phyloP scores from a whole-genome alignment of 2,329 filamentous ascomycete species.

The Orbilia javanica region DNA sequence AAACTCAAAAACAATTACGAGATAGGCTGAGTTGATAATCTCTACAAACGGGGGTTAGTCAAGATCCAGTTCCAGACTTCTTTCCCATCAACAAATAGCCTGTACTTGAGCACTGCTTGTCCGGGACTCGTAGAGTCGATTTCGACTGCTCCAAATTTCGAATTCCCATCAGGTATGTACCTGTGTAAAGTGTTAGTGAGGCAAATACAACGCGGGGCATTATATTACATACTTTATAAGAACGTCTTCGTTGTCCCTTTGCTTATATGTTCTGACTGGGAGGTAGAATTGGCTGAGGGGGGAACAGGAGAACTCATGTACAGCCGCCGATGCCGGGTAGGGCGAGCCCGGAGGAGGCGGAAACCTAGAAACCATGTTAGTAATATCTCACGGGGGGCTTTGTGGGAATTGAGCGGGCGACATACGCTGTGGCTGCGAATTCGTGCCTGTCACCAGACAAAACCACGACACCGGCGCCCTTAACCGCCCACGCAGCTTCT shows the following conservation, averaged over 20 bases:
- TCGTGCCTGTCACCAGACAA: constrained; percentile 96
- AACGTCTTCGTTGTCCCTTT: constrained; percentile 84
- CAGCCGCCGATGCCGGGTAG: constrained; percentile 75
- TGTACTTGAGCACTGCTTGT: constrained; percentile 81
- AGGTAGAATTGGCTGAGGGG: constrained; percentile 95
- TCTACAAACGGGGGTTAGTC: constrained; percentile 33
- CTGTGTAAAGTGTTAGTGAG: constrained; percentile 65
- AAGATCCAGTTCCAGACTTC: constrained; percentile 76
- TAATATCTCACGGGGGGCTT: neutral
- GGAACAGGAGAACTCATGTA: constrained; percentile 92
- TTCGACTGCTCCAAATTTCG: constrained; percentile 86
- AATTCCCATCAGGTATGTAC: constrained; percentile 85
- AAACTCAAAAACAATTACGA: neutral
- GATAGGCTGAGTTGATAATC: neutral
- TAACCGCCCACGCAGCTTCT: constrained; percentile 89
- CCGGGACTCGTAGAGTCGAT: constrained; percentile 76
- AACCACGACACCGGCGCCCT: constrained; percentile 81
- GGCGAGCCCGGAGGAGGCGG: constrained; percentile 73
- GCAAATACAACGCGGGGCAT: constrained; percentile 59
- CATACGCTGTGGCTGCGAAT: constrained; percentile 87
- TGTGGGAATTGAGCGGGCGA: constrained; percentile 62
- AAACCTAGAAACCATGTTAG: constrained; percentile 65
- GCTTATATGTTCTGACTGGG: constrained; percentile 83
- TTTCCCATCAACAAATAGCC: constrained; percentile 82
- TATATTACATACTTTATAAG: constrained; percentile 76